Evolutionary conservation across 768 basidiomycete genomes (phyloP), one percentile per base, ranked within the genome.

Genomic region (Boletus eberwhitei): DNA sequence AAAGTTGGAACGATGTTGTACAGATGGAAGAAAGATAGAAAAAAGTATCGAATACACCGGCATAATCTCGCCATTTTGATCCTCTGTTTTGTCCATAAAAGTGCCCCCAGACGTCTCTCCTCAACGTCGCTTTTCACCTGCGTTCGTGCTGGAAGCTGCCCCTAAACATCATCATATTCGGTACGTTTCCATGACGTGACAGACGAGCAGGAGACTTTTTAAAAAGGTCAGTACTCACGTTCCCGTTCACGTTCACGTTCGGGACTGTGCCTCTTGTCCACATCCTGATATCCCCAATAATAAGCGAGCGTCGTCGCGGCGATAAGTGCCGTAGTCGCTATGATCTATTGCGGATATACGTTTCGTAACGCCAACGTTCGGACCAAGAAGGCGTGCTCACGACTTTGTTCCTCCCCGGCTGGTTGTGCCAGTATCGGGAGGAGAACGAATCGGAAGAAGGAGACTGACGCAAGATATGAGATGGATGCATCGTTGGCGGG

Each of bases 241-340:
- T 65, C 71, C 52, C 69, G 59, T 34, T 54, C 57, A 29, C 40
- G 17, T 8, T 40, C 9, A 34, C 47, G 57, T 35, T 65, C 58
- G 14, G 48, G 37, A 52, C 48, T 58, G 46, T 71, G 68, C 48
- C 72, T 70, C 49, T 59, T 67, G 8, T 72, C 71, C 43, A 72
- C 61, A 31, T 64, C 72, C 26, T 64, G 71, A 58, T 72, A 72
- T 14, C 69, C 71, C 71, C 72, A 73, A 31, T 72, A 72, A 55
- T 72, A 73, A 35, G 68, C 70, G 38, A 71, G 61, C 21, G 63
- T 68, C 31, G 71, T 65, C 35, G 64, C 59, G 9, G 64, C 68
- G 21, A 72, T 6, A 35, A 72, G n/a, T 26, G 59, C 61, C 1
- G 63, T 63, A 8, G 64, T 60, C 21, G 64, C 69, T 8, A 73